Base-by-base conservation (phyloP, 805 yeast genomes). In the Candida koratica region DNA sequence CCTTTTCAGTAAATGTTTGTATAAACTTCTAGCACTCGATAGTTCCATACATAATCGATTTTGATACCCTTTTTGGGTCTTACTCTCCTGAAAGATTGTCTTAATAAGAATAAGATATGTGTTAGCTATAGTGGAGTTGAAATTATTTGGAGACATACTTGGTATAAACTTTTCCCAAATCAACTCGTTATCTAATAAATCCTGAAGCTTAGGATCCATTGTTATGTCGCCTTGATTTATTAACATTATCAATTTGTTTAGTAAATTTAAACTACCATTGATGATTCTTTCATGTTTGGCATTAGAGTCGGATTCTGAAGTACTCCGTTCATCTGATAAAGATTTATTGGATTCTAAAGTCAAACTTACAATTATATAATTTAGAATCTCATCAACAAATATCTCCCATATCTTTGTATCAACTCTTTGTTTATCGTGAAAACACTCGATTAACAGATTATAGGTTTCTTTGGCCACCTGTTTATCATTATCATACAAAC, bases 241-340 rank as follows among this genome's bases (percentile, higher is more conserved):
- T 17, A 61, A 38, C 2, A 32, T 33, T 9, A 63, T 44, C 17
- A 63, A 10, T 28, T 56, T 63, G 13, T 58, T 61, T n/a, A 80
- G 49, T 55, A 81, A 58, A 28, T 60, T 60, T 6, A 84, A 46
- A 1, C 79, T 60, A 5, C 78, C 62, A 24, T 69, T 66, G 11
- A 77, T 50, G 2, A 81, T 68, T 39, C 94, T 62, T 18, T 68
- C 64, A 50, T 78, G 84, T 52, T 84, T 85, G 13, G 77, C 58
- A 18, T 64, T 64, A 0, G 84, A 71, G 41, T 87, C 95, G 29
- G 79, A 84, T 32, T 71, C 71, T 3, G 77, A 70, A 13, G 79
- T 72, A 46, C 75, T 78, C 37, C 95, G 66, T 50, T 80, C 83
- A 49, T 89, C 96, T 2, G 89, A 78, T 14, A 89, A 56, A 0